phyloP scores from a whole-genome alignment of 768 basidiomycete species.

The Hirschioporus abietinus region DNA sequence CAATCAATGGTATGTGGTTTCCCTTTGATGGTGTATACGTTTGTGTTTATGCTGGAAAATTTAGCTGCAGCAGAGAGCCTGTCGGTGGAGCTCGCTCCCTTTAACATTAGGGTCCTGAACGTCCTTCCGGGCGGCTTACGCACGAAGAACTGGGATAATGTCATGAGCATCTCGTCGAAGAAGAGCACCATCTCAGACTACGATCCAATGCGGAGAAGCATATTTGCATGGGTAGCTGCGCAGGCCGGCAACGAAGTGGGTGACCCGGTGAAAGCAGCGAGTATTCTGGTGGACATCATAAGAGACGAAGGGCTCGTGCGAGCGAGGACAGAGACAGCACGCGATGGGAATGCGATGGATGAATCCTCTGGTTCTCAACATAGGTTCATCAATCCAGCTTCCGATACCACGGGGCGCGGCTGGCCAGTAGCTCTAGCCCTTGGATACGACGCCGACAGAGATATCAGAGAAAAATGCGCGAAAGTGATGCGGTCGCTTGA shows the following conservation, averaged over 20 bases:
- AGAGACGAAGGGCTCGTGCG: slow-evolving; percentile 20
- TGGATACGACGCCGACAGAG: slow-evolving; percentile 19
- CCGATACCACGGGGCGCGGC: slow-evolving; percentile 12
- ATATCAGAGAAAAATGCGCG: slow-evolving; percentile 15
- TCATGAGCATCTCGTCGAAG: background rate
- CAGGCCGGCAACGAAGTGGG: slow-evolving; percentile 30
- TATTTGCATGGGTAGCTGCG: slow-evolving; percentile 16
- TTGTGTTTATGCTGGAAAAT: slow-evolving; percentile 15
- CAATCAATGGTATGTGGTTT: slow-evolving; percentile 20
- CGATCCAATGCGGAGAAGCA: slow-evolving; percentile 22
- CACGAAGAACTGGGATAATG: slow-evolving; percentile 14
- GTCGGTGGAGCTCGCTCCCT: slow-evolving; percentile 19
- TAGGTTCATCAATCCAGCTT: background rate
- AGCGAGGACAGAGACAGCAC: too few species aligned
- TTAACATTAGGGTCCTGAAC: slow-evolving; percentile 23
- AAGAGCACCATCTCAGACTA: slow-evolving; percentile 15
- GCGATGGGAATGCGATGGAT: too few species aligned
- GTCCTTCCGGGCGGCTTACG: slow-evolving; percentile 23
- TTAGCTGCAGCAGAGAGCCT: slow-evolving; percentile 19
- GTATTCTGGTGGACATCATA: slow-evolving; percentile 30
- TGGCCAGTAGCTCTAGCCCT: slow-evolving; percentile 21
- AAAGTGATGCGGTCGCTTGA: slow-evolving; percentile 12
- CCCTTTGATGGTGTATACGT: background rate
- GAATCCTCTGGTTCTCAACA: too few species aligned
- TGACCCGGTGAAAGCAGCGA: slow-evolving; percentile 30